phyloP scores from a whole-genome alignment of 257 asterid species.

The Ophiorrhiza pumila region DNA sequence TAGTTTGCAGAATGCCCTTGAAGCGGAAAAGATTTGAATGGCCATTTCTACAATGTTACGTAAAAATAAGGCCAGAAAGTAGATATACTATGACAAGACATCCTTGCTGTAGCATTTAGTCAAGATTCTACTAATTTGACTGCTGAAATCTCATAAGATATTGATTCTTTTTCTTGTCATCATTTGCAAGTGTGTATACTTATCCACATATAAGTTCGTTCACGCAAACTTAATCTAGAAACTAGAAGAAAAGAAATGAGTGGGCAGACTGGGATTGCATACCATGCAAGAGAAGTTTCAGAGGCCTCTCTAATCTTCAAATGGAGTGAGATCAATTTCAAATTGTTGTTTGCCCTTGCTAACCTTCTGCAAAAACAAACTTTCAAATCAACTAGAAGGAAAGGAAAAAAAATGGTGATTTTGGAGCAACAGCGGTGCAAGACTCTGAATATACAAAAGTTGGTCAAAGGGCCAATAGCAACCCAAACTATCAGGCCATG shows the following conservation, averaged over 20 bases:
- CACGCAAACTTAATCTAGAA: neutral
- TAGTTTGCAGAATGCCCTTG: no score
- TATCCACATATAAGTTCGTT: no score
- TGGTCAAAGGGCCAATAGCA: neutral
- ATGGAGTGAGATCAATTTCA: constrained; percentile 82
- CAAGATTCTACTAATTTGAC: neutral
- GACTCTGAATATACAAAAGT: neutral
- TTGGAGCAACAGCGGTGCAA: neutral
- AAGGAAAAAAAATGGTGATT: neutral
- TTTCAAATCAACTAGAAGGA: neutral
- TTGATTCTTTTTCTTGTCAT: neutral
- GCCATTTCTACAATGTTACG: neutral
- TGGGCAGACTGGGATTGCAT: neutral
- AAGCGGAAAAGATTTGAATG: neutral
- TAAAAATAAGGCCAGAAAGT: neutral
- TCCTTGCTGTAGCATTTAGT: neutral
- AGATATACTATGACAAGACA: neutral
- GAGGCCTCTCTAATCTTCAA: constrained; percentile 23
- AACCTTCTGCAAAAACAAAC: constrained; percentile 45
- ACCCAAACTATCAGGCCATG: neutral
- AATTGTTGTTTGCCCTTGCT: constrained; percentile 83
- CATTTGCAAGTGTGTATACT: neutral
- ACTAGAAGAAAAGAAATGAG: neutral
- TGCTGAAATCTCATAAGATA: neutral
- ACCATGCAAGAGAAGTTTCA: neutral